Base-by-base conservation (phyloP, 2,329 filamentous ascomycete species). In the Arthrobotrys conoides region DNA sequence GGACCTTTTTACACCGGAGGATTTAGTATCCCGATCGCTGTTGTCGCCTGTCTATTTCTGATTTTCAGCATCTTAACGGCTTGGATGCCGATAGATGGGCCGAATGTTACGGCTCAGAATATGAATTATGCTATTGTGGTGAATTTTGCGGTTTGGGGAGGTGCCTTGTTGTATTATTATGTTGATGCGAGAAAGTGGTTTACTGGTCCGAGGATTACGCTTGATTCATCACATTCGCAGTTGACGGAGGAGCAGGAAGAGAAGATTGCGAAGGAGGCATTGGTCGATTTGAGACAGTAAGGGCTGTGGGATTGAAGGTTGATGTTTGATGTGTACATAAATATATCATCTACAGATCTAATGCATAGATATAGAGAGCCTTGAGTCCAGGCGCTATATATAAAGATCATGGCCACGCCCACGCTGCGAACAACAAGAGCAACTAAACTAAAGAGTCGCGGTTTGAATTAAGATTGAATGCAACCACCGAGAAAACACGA, bases 41-140 rank as follows among this genome's bases (percentile, higher is more conserved):
- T 86, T 83, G 83, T 86, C 0, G 87, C 89, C 0, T 85, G 90
- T 27, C 71, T 85, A 0, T 91, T 90, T 82, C 82, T 90, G 24
- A 65, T 85, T 0, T 90, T 89, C 81, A 88, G 88, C 0, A 88
- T 89, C 41, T 64, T 88, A 0, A 81, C 91, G 27, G 86, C 85
- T 67, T 90, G 90, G 89, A 89, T 90, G 82, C 89, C 89, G 0
- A 85, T 84, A 12, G 85, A 84, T 3, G 89, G 89, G 0, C 88
- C 89, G 30, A 84, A 87, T 80, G 88, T 89, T 0, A 85, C 84
- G 6, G 82, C 64, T 0, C 79, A 86, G 48, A 83, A 83, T 16
- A 90, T 91, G 89, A 91, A 91, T 81, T 91, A 90, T 81, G 90
- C 89, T 0, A 86, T 90, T 1, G 89, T 90, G 0, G 88, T 91